Conservation (phyloP, 2,329 filamentous ascomycete genomes). For the Xylariaceae sp. region DNA sequence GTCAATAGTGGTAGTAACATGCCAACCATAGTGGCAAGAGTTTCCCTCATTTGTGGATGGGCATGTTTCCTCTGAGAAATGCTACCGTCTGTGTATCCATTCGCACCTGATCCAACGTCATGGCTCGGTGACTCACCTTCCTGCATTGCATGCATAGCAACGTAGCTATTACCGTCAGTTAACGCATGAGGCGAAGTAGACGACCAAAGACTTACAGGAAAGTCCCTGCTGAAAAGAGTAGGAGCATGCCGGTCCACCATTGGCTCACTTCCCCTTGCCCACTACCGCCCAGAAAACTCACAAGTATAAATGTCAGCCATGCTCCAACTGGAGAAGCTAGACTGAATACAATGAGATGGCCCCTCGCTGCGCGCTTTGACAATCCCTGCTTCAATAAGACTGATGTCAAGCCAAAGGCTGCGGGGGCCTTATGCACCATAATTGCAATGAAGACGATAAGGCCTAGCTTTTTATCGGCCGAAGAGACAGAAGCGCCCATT, state of each 20-base stretch:
- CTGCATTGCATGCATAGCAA: slow-evolving; percentile 98
- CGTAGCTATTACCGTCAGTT: slow-evolving; percentile 67
- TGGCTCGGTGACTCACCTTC: slow-evolving; percentile 67
- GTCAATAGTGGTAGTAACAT: slow-evolving; percentile 82
- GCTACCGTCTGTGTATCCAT: slow-evolving; percentile 61
- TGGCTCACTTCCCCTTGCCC: slow-evolving; percentile 67
- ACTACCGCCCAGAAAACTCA: slow-evolving; percentile 73
- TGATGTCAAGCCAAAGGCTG: slow-evolving; percentile 92
- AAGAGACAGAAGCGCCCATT: slow-evolving; percentile 86
- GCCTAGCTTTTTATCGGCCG: slow-evolving; percentile 75
- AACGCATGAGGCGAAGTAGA: background rate
- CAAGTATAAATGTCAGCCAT: slow-evolving; percentile 79
- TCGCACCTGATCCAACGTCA: slow-evolving; percentile 55
- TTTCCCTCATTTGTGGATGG: slow-evolving; percentile 70
- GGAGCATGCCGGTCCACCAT: slow-evolving; percentile 90
- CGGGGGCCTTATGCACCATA: slow-evolving; percentile 96
- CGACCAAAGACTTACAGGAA: slow-evolving; percentile 75
- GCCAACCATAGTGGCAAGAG: slow-evolving; percentile 72
- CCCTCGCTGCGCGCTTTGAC: slow-evolving; percentile 82
- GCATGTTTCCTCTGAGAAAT: slow-evolving; percentile 57
- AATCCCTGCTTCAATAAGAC: slow-evolving; percentile 89
- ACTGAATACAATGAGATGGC: slow-evolving; percentile 89
- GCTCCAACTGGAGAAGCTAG: slow-evolving; percentile 89
- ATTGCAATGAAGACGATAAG: slow-evolving; percentile 95
- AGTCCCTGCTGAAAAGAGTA: slow-evolving; percentile 95